Percentiles rank a stretch among this genome's conserved stretches.
Evolutionary conservation across 495 filamentous ascomycete genomes (phyloP).

Genomic region (Penicillium dipodomyicola): DNA sequence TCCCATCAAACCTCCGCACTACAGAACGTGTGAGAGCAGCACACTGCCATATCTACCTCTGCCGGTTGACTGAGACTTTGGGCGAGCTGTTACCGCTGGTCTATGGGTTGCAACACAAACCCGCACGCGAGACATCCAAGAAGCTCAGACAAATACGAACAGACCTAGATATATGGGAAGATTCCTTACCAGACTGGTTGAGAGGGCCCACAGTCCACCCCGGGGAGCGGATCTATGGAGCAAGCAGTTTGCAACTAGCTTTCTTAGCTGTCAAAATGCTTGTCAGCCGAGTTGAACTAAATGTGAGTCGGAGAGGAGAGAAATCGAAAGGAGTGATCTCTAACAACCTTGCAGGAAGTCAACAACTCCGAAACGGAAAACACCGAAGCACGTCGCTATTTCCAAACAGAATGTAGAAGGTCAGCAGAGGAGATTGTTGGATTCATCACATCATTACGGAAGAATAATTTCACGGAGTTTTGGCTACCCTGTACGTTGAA

Average conservation of each 20-base stretch:
- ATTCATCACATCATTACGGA: constrained; percentile 47
- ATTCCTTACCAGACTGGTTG: constrained; percentile 46
- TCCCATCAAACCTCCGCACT: constrained; percentile 34
- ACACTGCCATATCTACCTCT: constrained; percentile 51
- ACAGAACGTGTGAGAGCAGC: constrained; percentile 46
- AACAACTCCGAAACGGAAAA: constrained; percentile 45
- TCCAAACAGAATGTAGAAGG: constrained; percentile 48
- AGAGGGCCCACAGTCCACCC: constrained; percentile 28
- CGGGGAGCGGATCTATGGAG: constrained; percentile 38
- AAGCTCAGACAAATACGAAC: constrained; percentile 44
- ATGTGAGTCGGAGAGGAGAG: constrained; percentile 29
- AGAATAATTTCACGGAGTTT: constrained; percentile 47
- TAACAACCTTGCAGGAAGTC: constrained; percentile 36
- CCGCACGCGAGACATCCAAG: constrained; percentile 42
- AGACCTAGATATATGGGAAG: constrained; percentile 49
- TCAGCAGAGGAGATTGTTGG: constrained; percentile 53
- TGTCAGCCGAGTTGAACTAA: constrained; percentile 50
- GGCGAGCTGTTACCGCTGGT: constrained; percentile 51
- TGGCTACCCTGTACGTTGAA: constrained; percentile 46
- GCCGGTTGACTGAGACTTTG: constrained; percentile 51
- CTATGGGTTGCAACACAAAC: constrained; percentile 45
- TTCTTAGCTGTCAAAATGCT: constrained; percentile 54
- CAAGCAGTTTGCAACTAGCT: constrained; percentile 51
- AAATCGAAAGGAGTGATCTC: neutral
- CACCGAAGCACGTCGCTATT: constrained; percentile 47